These are phyloP conservation scores for Clitopilus hobsonii DNA, from an alignment of 768 basidiomycete species.

Conservation along the genomic window DNA sequence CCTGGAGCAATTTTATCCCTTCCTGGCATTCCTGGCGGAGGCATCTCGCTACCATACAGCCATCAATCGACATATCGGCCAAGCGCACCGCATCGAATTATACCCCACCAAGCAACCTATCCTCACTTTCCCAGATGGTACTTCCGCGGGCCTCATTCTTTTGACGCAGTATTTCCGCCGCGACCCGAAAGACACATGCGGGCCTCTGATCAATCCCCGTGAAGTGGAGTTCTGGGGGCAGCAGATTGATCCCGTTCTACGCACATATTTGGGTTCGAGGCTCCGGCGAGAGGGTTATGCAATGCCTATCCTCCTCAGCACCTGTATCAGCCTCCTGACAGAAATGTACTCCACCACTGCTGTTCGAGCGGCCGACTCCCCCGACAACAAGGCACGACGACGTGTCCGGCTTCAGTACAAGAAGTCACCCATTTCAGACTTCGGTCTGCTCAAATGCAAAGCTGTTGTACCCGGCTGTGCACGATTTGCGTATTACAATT, in stretches of 20 bases:
- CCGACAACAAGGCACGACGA: conserved; percentile 12
- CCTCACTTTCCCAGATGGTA: conserved; percentile 18
- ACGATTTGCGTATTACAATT: conserved; percentile 19
- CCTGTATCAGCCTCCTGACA: conserved; percentile 26
- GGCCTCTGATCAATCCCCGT: neutral
- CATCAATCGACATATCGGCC: conserved; percentile 16
- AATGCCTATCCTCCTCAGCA: conserved; percentile 26
- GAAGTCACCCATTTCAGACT: conserved; percentile 28
- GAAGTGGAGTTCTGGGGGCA: neutral
- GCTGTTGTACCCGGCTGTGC: conserved; percentile 22
- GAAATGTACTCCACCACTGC: conserved; percentile 36
- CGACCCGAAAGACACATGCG: conserved; percentile 3
- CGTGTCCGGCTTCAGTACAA: conserved; percentile 24
- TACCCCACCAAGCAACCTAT: conserved; percentile 15
- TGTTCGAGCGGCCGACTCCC: conserved; percentile 6
- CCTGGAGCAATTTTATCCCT: conserved; percentile 24
- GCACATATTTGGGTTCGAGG: conserved; percentile 22
- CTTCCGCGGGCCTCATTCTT: conserved; percentile 20
- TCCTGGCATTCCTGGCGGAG: conserved; percentile 24
- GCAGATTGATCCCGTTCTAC: neutral
- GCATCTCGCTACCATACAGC: conserved; percentile 11
- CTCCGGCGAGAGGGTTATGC: conserved; percentile 28
- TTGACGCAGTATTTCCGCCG: conserved; percentile 19
- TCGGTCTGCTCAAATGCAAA: conserved; percentile 25
- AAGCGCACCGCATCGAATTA: conserved; percentile 22